Evolutionary conservation across 257 asterid genomes (phyloP), one percentile per base, ranked within the genome.

Genomic region (Cinchona pubescens): DNA sequence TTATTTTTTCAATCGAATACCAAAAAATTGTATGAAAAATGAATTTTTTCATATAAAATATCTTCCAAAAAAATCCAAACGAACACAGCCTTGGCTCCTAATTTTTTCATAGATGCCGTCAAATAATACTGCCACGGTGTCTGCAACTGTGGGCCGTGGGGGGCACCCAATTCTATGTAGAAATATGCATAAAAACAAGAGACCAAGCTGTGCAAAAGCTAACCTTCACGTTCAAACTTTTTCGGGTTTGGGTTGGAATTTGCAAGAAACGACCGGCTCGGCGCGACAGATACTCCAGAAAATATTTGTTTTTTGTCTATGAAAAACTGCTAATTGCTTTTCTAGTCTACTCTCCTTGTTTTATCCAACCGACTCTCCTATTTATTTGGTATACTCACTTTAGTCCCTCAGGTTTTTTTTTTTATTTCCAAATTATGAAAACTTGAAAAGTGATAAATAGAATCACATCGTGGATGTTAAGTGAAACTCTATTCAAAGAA

Each of bases 191-290:
- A 85, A 80, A 90, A 87, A 85, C 91, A 88, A 88, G 62, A 77
- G 56, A 73, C 71, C 78, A 80, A 85, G 93, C 87, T 86, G 93
- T 87, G 75, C 81, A 79, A 84, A 85, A 87, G 90, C 93, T 79
- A 88, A 90, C 69, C 85, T 79, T 87, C 96, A 86, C 87, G 86
- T 82, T 83, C 85, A 83, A 46, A 46, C 79, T 82, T 82, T 64
- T n/a, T 55, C 61, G 18, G 27, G 35, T 75, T 51, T 19, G 48
- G 68, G 25, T 37, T 76, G 83, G 86, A 73, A 70, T 80, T 80
- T 73, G 76, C 60, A 75, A 48, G 65, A 64, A 71, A 66, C 51
- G 75, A 67, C 85, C 32, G 80, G 56, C 81, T 67, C 82, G 32
- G 18, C 23, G 38, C 69, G 49, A 74, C 49, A 30, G 38, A 42